Conservation (phyloP, 1,284 basidiomycete species). For the Leccinum fuscescens region DNA sequence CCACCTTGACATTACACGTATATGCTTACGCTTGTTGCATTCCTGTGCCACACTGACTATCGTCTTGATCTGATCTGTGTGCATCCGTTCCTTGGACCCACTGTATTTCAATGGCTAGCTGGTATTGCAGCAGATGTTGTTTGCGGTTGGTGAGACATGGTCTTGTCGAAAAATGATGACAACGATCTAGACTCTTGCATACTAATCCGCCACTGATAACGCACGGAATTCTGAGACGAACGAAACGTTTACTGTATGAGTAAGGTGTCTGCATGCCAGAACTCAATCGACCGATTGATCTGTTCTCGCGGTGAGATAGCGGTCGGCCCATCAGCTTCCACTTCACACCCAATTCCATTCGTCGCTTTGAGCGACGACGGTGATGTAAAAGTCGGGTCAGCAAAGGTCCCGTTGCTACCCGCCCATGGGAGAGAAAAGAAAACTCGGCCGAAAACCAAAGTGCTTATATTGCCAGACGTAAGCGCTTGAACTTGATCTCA, state of each 20-base stretch:
- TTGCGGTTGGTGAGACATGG: conserved; percentile 10
- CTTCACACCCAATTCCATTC: not conserved
- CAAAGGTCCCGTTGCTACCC: conserved; percentile 6
- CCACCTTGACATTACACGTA: conserved; percentile 14
- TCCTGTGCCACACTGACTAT: not conserved
- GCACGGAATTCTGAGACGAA: not conserved
- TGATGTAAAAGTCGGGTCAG: conserved; percentile 16
- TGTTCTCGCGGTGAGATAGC: not conserved
- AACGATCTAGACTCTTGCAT: not conserved
- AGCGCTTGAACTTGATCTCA: conserved; percentile 3
- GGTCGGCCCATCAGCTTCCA: not conserved
- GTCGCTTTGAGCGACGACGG: not conserved
- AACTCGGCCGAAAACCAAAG: conserved; percentile 12
- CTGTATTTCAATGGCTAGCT: conserved; percentile 1
- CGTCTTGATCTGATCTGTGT: conserved; percentile 1
- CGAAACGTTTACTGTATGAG: not conserved
- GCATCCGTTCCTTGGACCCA: conserved; percentile 21
- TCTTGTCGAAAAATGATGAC: not conserved
- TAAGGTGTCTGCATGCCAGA: conserved; percentile 1
- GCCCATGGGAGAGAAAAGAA: conserved; percentile 2
- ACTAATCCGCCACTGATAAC: not conserved
- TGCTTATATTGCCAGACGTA: conserved; percentile 24
- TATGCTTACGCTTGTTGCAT: conserved; percentile 8
- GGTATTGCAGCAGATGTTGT: not conserved
- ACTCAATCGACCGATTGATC: conserved; percentile 1